Base-by-base conservation (phyloP, 2,329 filamentous ascomycete genomes). In the Hymenoscyphus fraxineus region DNA sequence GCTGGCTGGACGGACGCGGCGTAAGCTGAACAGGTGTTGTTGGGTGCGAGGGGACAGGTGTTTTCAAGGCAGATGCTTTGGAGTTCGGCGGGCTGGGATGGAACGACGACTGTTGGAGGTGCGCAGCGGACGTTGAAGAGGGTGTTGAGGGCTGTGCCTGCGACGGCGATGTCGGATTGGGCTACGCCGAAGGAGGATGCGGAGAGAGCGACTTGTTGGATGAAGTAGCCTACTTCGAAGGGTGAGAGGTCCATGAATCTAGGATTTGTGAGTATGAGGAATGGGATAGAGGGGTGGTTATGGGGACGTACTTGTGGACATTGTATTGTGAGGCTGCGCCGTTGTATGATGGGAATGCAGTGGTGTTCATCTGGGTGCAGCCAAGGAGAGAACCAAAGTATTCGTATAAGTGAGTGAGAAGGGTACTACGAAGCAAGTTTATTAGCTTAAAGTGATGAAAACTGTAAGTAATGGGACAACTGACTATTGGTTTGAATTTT, bases 401-500 rank as follows among this genome's bases (percentile, higher is more conserved):
- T 68, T 83, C 75, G 77, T 88, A 88, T 44, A 88, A 77, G 71
- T 88, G 85, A 56, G 83, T 87, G 66, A 88, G 75, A 63, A 88
- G 82, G 66, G 74, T 78, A 62, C 79, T 73, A 57, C 6, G 6
- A 44, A 54, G 1, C 7, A 35, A 4, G 6, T 10, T 4, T 22
- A 47, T 72, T 57, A 72, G 67, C 31, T 13, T 1, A 3, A 32
- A 13, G 19, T 7, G 10, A 19, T 12, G 1, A 54, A n/a, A 2
- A 35, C 15, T 6, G 5, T 40, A 38, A 27, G 4, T 22, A 40
- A 31, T 6, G 55, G 55, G 1, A 27, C 6, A 19, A 57, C 69
- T 58, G 66, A 85, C 83, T 84, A 85, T 79, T 88, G 85, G 64
- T 81, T 80, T 0, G 83, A 85, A 19, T 65, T 78, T 6, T 74